These are phyloP conservation scores for Ophiostoma ips DNA, from an alignment of 2,329 filamentous ascomycete species.

Conservation along the genomic window DNA sequence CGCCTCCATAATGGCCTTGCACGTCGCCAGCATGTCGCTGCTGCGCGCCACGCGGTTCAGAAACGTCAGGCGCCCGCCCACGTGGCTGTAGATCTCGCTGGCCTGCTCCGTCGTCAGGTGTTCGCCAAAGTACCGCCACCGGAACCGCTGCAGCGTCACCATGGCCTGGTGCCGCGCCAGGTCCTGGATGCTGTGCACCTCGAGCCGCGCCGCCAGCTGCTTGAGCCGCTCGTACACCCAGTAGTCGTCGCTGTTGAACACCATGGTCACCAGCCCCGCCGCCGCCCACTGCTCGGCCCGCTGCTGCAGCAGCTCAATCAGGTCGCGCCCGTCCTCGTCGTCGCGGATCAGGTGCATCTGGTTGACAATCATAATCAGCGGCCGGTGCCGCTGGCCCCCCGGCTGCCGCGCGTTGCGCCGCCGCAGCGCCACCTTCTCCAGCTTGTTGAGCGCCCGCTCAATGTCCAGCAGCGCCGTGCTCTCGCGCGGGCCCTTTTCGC, in stretches of 20 bases:
- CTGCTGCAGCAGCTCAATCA: conserved; percentile 90
- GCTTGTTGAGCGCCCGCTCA: conserved; percentile 90
- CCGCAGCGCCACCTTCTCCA: conserved; percentile 83
- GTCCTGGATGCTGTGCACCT: conserved; percentile 76
- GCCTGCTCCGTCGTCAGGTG: conserved; percentile 39
- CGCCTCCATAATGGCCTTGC: conserved; percentile 47
- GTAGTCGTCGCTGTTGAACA: conserved; percentile 95
- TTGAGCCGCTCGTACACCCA: conserved; percentile 97
- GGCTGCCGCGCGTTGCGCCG: conserved; percentile 43
- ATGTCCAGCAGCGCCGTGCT: conserved; percentile 88
- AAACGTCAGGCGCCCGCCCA: conserved; percentile 81
- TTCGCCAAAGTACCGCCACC: conserved; percentile 63
- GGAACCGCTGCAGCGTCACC: conserved; percentile 62
- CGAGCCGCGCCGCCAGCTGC: conserved; percentile 85
- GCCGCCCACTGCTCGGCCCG: conserved; percentile 95
- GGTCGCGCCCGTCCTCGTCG: conserved; percentile 81
- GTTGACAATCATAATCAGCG: conserved; percentile 88
- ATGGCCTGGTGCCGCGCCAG: conserved; percentile 68
- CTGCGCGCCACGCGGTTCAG: conserved; percentile 84
- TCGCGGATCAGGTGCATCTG: conserved; percentile 83
- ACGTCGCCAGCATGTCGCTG: conserved; percentile 63
- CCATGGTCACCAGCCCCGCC: conserved; percentile 73
- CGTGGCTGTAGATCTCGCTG: conserved; percentile 67
- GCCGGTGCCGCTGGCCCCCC: conserved; percentile 26
- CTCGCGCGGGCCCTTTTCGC: conserved; percentile 81